Conservation (phyloP, 2,329 filamentous ascomycete genomes). For the Pestalotiopsis sp. region DNA sequence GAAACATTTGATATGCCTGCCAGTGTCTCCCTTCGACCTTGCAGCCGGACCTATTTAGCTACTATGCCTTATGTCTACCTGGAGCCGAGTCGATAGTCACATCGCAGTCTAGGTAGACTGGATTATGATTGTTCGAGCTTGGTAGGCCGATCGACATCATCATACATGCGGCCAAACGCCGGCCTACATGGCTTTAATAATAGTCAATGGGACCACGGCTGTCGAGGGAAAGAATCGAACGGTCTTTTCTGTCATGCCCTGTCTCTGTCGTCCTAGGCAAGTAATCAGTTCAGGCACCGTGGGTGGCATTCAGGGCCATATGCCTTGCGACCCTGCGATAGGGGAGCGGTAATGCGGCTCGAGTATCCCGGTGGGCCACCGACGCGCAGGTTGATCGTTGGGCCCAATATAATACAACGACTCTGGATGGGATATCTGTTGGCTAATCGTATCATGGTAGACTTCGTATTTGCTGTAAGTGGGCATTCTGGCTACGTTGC, state of each 20-base stretch:
- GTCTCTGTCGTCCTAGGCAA: not conserved
- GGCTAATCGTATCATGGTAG: not conserved
- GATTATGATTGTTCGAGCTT: not conserved
- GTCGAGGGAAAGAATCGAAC: not conserved
- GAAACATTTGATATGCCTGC: not conserved
- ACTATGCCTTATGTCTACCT: not conserved
- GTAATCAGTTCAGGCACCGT: not conserved
- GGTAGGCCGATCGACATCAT: not conserved
- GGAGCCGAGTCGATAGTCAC: not conserved
- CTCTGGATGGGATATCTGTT: not conserved
- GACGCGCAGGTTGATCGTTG: not conserved
- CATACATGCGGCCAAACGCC: conserved; percentile 3
- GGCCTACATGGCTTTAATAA: not conserved
- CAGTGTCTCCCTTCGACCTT: not conserved
- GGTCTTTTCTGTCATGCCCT: not conserved
- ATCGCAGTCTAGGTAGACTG: not conserved
- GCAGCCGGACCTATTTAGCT: conserved; percentile 1
- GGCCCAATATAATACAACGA: not conserved
- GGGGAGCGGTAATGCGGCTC: conserved; percentile 12
- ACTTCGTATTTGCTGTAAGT: not conserved
- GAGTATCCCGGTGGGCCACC: not conserved
- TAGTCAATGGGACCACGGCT: not conserved
- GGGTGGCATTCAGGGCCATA: not conserved
- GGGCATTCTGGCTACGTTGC: no score
- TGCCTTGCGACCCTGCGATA: not conserved